These are phyloP conservation scores for Xerocomellus intermedius DNA, from an alignment of 768 basidiomycete species.

Conservation along the genomic window DNA sequence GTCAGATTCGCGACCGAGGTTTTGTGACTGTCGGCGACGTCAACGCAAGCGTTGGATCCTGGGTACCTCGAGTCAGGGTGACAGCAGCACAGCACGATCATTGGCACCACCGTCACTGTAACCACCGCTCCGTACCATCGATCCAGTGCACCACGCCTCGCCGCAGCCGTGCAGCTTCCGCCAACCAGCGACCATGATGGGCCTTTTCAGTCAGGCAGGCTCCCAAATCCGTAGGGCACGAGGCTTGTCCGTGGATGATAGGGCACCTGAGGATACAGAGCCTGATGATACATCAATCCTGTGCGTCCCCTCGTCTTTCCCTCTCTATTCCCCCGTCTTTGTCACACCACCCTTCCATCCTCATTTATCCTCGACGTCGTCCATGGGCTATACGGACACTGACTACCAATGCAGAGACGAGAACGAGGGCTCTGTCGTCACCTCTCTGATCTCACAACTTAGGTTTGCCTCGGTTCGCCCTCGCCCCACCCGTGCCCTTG, in stretches of 20 bases:
- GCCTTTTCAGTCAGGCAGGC: slow-evolving; percentile 70
- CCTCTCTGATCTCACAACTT: slow-evolving; percentile 85
- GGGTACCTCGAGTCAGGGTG: too few relatives aligned
- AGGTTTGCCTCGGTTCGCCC: slow-evolving; percentile 44
- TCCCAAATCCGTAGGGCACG: slow-evolving; percentile 68
- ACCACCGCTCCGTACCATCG: neutral
- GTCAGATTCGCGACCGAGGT: neutral
- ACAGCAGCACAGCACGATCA: slow-evolving; percentile 8
- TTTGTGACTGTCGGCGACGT: neutral
- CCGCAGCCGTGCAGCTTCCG: slow-evolving; percentile 22
- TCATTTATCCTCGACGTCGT: neutral
- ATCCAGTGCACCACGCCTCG: slow-evolving; percentile 16
- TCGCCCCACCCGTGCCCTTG: neutral
- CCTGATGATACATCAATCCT: slow-evolving; percentile 89
- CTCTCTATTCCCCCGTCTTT: slow-evolving; percentile 31
- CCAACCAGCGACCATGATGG: slow-evolving; percentile 59
- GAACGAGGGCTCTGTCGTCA: slow-evolving; percentile 88
- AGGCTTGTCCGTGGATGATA: slow-evolving; percentile 62
- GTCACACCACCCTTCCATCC: slow-evolving; percentile 4
- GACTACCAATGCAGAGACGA: slow-evolving; percentile 67
- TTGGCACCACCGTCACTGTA: neutral
- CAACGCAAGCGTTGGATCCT: neutral
- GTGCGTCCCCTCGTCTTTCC: slow-evolving; percentile 46
- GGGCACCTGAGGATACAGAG: slow-evolving; percentile 76
- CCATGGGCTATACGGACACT: slow-evolving; percentile 34